A percentile compares a stretch with the other conserved stretches of the same genome.
Evolutionary conservation across 768 basidiomycete species (phyloP).

Genomic region (Hygrocybe punicea): DNA sequence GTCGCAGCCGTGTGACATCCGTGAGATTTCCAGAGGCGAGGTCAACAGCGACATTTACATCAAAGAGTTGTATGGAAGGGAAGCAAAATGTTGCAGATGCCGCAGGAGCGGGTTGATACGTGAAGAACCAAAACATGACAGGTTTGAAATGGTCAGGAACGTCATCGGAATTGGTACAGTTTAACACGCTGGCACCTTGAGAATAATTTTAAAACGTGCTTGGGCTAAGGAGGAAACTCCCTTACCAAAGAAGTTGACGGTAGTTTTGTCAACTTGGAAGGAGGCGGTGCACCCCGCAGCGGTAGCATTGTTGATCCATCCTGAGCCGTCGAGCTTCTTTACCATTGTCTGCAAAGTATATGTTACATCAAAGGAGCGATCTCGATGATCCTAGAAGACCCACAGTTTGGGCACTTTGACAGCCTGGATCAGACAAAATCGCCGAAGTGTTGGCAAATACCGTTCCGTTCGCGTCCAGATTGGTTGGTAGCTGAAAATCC

Average conservation of each 20-base stretch:
- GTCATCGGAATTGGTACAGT: conserved; percentile 20
- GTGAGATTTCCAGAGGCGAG: conserved; percentile 44
- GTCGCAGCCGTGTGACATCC: conserved; percentile 39
- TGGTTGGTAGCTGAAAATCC: conserved; percentile 38
- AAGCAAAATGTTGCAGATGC: conserved; percentile 49
- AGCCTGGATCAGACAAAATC: conserved; percentile 44
- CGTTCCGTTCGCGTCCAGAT: conserved; percentile 43
- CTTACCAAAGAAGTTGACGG: conserved; percentile 44
- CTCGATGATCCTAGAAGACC: background rate
- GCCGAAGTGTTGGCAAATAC: conserved; percentile 49
- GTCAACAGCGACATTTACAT: conserved; percentile 45
- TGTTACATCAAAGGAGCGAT: background rate
- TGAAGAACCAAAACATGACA: conserved; percentile 58
- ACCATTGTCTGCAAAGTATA: conserved; percentile 37
- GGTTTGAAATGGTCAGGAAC: conserved; percentile 42
- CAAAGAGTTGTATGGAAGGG: conserved; percentile 43
- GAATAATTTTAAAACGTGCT: background rate
- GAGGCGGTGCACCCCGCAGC: conserved; percentile 39
- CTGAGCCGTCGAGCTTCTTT: conserved; percentile 24
- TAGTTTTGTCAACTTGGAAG: conserved; percentile 40
- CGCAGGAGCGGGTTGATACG: conserved; percentile 35
- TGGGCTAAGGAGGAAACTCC: background rate
- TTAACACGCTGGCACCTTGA: conserved; percentile 31
- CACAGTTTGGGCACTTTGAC: conserved; percentile 29
- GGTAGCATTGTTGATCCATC: conserved; percentile 46